phyloP scores from a whole-genome alignment of 2,329 filamentous ascomycete genomes.

The Dothistroma septosporum region DNA sequence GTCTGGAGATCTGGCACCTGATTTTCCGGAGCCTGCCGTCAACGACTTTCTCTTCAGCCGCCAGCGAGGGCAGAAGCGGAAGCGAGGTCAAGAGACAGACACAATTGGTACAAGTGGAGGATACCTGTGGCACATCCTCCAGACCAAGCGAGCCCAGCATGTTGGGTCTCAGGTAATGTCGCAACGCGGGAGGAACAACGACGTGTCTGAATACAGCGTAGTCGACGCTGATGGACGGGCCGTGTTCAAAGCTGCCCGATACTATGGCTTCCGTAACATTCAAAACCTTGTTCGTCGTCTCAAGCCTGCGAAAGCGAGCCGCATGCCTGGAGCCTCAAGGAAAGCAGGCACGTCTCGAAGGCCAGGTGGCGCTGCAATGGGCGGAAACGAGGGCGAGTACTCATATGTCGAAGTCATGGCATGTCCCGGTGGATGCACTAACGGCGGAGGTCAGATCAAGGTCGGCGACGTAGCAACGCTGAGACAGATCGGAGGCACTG shows the following conservation, averaged over 20 bases:
- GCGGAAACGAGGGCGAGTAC: slow-evolving; percentile 56
- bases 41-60: slow-evolving; percentile 70
- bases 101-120: slow-evolving; percentile 80
- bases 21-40: slow-evolving; percentile 70
- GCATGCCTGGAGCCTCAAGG: slow-evolving; percentile 71
- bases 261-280: slow-evolving; percentile 97
- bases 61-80: slow-evolving; percentile 43
- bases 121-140: slow-evolving; percentile 79
- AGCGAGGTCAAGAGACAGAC: slow-evolving; percentile 32
- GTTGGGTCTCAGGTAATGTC: slow-evolving; percentile 68
- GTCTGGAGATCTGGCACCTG: slow-evolving; percentile 42
- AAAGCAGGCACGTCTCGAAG: slow-evolving; percentile 44
- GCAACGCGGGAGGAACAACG: slow-evolving; percentile 76
- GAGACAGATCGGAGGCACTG: slow-evolving; percentile 32
- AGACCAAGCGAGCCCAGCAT: slow-evolving; percentile 65
- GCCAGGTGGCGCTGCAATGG: slow-evolving; percentile 36
- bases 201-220: slow-evolving; percentile 82
- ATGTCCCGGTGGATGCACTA: slow-evolving; percentile 97
- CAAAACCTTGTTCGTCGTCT: slow-evolving; percentile 93
- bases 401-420: slow-evolving; percentile 99
- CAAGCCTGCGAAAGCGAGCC: slow-evolving; percentile 72
- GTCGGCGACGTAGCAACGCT: slow-evolving; percentile 65
- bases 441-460: slow-evolving; percentile 93
- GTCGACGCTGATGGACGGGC: slow-evolving; percentile 44
- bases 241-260: slow-evolving; percentile 77